Evolutionary conservation across 306 rosid species (phyloP), one percentile per base, ranked within the genome.

Genomic region (Acacia crassicarpa): DNA sequence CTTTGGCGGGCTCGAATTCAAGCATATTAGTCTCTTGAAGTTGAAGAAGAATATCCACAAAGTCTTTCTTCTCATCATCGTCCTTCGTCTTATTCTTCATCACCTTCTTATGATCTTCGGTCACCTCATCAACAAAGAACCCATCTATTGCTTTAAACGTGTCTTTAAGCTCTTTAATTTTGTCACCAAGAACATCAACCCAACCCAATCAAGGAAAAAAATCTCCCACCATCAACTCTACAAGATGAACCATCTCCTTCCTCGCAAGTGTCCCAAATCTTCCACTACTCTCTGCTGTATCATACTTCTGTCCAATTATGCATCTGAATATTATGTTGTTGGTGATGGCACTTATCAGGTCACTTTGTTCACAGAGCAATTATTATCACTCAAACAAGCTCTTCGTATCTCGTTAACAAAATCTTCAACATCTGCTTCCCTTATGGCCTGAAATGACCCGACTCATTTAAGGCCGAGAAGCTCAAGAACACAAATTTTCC

Each of bases 11-110:
- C 40, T 82, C 45, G 2, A 78, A 81, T 54, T 71, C 86, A 22
- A 56, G 72, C 77, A 1, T 68, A 8, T 67, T 82, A 75, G 27
- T 56, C 1, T 66, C 73, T 22, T 84, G 27, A 27, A 81, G 81
- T 56, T 76, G 69, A 32, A 87, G 86, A 25, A 84, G 81, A 66
- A 74, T 72, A 35, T 87, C 88, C 54, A 82, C 66, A 20, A 84
- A 87, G 23, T 79, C 84, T 79, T 82, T 76, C 68, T 67, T 76
- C 23, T 70, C 77, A 23, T 48, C 30, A 1, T 13, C n/a, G 35
- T 32, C 35, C 35, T 32, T 32, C 7, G 40, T 65, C 49, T 16
- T 27, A 27, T 27, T 75, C 59, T 12, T 48, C 54, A 13, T 70
- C 67, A 9, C 17, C 66, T 9, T 65, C 79, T 70, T 72, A 79